Percentiles rank a stretch among this genome's conserved stretches.
phyloP scores from a whole-genome alignment of 2,329 filamentous ascomycete genomes.

The Diaporthe batatas region DNA sequence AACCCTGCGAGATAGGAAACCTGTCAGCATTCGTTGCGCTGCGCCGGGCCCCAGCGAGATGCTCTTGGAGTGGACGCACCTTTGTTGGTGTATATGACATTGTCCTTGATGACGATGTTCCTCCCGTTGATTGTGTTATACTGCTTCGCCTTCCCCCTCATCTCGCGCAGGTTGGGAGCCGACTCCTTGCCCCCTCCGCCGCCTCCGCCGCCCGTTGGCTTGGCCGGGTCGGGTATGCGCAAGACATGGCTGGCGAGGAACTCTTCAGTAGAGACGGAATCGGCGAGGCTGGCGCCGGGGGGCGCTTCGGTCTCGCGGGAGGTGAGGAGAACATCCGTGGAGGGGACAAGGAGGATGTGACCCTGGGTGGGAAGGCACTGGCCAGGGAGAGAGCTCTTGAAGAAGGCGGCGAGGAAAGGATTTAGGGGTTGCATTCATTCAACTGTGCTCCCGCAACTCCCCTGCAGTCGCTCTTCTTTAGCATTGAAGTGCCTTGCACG shows the following conservation, averaged over 20 bases:
- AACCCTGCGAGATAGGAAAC: constrained; percentile 73
- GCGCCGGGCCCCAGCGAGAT: background rate
- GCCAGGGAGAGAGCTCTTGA: constrained; percentile 90
- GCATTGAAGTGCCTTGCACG: constrained; percentile 38
- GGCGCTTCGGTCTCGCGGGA: constrained; percentile 86
- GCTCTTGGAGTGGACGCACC: constrained; percentile 65
- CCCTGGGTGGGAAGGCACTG: constrained; percentile 94
- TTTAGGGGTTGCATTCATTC: constrained; percentile 96
- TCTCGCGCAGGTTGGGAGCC: constrained; percentile 80
- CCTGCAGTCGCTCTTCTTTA: constrained; percentile 37
- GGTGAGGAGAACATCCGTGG: constrained; percentile 90
- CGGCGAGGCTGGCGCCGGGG: constrained; percentile 75
- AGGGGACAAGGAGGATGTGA: constrained; percentile 93
- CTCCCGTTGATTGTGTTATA: constrained; percentile 93
- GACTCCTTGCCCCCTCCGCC: constrained; percentile 61
- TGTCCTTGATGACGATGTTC: constrained; percentile 94
- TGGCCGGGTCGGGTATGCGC: constrained; percentile 75
- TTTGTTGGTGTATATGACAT: constrained; percentile 95
- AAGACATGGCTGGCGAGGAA: constrained; percentile 98
- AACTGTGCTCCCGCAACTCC: constrained; percentile 44
- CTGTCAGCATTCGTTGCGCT: constrained; percentile 5
- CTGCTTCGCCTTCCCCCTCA: constrained; percentile 92
- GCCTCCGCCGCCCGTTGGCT: constrained; percentile 57
- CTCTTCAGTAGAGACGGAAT: constrained; percentile 90
- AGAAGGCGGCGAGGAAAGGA: constrained; percentile 98